These are phyloP conservation scores for Senecio squalidus DNA, from an alignment of 140 eudicot species.

Conservation along the genomic window DNA sequence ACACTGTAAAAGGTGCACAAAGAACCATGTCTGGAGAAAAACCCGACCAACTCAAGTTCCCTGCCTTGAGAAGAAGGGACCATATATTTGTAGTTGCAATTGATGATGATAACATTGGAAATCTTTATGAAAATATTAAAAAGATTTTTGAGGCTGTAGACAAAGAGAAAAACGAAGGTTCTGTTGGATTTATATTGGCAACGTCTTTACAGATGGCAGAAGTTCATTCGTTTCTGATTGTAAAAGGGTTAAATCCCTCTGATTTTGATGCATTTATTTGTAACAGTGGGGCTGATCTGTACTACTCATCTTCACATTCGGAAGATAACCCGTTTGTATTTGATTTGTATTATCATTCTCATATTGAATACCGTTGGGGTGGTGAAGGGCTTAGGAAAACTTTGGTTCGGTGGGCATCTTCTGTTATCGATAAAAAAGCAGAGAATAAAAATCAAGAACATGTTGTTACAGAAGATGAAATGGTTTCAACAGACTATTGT, in stretches of 20 bases:
- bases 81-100: constrained; percentile 69
- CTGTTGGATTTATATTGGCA: constrained; percentile 78
- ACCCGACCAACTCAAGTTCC: constrained; percentile 65
- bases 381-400: constrained; percentile 99
- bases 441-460: constrained; percentile 55
- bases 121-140: constrained; percentile 45
- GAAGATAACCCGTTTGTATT: constrained; percentile 78
- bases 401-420: constrained; percentile 81
- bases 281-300: constrained; percentile 97
- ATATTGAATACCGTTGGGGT: constrained; percentile 97
- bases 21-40: constrained; percentile 41
- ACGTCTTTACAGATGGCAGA: constrained; percentile 83
- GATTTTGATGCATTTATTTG: constrained; percentile 95
- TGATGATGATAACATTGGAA: constrained; percentile 43
- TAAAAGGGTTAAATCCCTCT: constrained; percentile 57
- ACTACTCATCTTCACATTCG: constrained; percentile 62
- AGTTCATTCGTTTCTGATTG: constrained; percentile 53
- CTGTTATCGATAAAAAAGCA: constrained; percentile 52
- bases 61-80: constrained; percentile 78
- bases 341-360: constrained; percentile 92
- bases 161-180: constrained; percentile 67
- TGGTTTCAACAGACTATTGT: constrained; percentile 80
- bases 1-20: constrained; percentile 17
- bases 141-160: constrained; percentile 74
- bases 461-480: constrained; percentile 75